Evolutionary conservation across 176 grass and related monocot species (phyloP).

Genomic region (Dactylis glomerata): DNA sequence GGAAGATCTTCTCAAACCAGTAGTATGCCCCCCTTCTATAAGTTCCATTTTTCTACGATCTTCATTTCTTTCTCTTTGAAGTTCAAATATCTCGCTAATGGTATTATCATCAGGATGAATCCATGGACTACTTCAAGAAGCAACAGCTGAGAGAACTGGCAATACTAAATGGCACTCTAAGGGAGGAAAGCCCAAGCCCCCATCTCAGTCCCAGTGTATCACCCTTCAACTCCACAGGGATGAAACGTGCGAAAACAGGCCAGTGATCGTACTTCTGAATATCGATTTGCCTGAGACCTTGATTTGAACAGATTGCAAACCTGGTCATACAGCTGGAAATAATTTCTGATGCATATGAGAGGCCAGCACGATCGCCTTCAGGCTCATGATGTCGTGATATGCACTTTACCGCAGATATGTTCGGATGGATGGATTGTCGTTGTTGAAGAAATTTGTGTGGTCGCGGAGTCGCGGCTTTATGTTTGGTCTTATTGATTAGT

Average conservation of each 20-base stretch:
- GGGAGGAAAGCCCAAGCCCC: slow-evolving; percentile 78
- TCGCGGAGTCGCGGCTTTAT: not conserved
- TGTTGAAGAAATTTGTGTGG: not conserved
- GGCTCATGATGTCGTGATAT: not conserved
- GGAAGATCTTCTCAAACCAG: slow-evolving; percentile 93
- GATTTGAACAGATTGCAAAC: slow-evolving; percentile 8
- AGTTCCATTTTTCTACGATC: not conserved
- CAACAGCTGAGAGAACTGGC: slow-evolving; percentile 92
- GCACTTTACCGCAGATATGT: not conserved
- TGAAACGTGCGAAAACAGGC: slow-evolving; percentile 89
- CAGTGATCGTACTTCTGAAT: slow-evolving; percentile 40
- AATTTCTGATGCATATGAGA: not conserved
- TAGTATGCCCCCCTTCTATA: slow-evolving; percentile 38
- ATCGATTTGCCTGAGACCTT: slow-evolving; percentile 18
- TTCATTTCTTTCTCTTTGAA: slow-evolving; percentile 21
- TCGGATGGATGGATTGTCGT: slow-evolving; percentile 16
- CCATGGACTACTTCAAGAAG: slow-evolving; percentile 95
- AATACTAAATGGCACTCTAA: slow-evolving; percentile 85
- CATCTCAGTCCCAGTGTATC: slow-evolving; percentile 74
- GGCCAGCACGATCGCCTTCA: not conserved
- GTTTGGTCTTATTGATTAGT: slow-evolving; percentile 31
- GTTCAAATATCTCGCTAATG: not conserved
- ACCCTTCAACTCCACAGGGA: slow-evolving; percentile 76
- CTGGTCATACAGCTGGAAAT: slow-evolving; percentile 18
- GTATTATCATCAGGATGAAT: slow-evolving; percentile 60